Evolutionary conservation across 2,329 filamentous ascomycete species (phyloP).

Genomic region (Plectosphaerella sp.): DNA sequence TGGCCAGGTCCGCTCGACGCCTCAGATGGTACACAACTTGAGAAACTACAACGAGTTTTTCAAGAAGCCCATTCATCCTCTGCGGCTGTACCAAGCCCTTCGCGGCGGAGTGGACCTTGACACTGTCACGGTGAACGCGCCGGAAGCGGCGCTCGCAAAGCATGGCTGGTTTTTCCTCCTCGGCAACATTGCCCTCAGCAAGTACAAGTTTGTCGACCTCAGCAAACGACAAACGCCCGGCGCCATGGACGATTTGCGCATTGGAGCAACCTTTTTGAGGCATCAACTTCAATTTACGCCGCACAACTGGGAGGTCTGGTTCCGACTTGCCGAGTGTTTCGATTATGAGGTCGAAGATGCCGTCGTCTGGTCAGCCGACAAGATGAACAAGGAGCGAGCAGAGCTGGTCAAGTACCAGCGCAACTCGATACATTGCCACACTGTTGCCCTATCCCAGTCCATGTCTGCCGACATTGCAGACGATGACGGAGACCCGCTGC

Average conservation of each 20-base stretch:
- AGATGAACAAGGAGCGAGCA: conserved; percentile 76
- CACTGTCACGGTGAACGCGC: conserved; percentile 62
- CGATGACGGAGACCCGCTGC: conserved; percentile 47
- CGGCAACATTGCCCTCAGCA: conserved; percentile 82
- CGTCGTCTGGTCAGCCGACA: conserved; percentile 84
- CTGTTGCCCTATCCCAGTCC: conserved; percentile 53
- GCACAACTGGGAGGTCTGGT: conserved; percentile 87
- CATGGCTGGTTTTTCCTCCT: conserved; percentile 91
- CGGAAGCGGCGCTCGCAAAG: conserved; percentile 68
- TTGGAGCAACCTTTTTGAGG: conserved; percentile 73
- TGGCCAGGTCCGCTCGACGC: conserved; percentile 70
- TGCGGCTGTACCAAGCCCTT: conserved; percentile 75
- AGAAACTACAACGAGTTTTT: conserved; percentile 78
- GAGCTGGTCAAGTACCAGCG: conserved; percentile 75
- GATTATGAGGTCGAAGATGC: conserved; percentile 85
- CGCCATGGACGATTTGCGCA: conserved; percentile 78
- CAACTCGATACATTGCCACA: conserved; percentile 77
- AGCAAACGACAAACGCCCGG: conserved; percentile 73
- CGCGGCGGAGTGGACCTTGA: conserved; percentile 73
- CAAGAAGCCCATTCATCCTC: conserved; percentile 77
- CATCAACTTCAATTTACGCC: conserved; percentile 79
- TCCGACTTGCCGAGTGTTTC: conserved; percentile 79
- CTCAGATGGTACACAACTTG: conserved; percentile 81
- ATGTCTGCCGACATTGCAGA: conserved; percentile 36
- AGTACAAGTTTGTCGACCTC: conserved; percentile 67